Evolutionary conservation across 441 rosid species (phyloP).

Genomic region (Erodium texanum): DNA sequence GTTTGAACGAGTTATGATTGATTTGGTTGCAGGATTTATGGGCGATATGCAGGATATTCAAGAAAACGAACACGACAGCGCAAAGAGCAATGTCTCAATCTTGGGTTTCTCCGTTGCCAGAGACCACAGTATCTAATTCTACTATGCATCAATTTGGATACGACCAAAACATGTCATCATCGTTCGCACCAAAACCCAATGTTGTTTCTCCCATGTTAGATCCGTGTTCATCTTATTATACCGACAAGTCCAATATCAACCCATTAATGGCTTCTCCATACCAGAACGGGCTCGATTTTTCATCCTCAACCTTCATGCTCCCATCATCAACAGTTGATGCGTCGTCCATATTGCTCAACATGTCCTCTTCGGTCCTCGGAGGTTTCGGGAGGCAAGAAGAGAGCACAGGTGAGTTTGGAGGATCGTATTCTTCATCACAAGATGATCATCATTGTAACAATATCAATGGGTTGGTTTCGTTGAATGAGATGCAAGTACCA

Average conservation of each 20-base stretch:
- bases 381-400: too few relatives aligned
- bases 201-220: constrained; percentile 23
- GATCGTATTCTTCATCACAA: neutral
- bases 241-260: constrained; percentile 12
- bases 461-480: constrained; percentile 24
- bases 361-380: constrained; percentile 40
- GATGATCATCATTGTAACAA: too few relatives aligned
- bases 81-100: constrained; percentile 63
- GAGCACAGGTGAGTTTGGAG: too few relatives aligned
- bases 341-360: constrained; percentile 35
- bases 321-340: constrained; percentile 24
- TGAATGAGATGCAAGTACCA: neutral
- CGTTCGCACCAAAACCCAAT: constrained; percentile 20
- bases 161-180: constrained; percentile 18
- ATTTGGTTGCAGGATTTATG: constrained; percentile 57
- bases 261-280: constrained; percentile 17
- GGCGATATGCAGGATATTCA: constrained; percentile 92
- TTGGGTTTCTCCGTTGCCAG: constrained; percentile 47
- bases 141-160: too few relatives aligned
- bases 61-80: constrained; percentile 60
- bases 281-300: neutral
- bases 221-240: constrained; percentile 23
- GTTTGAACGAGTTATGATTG: too few relatives aligned
- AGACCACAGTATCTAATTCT: too few relatives aligned
- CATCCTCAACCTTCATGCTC: constrained; percentile 27